These are phyloP conservation scores for Phytophthora hybrid DNA, from an alignment of 352 stramenopile genomes.

Conservation along the genomic window DNA sequence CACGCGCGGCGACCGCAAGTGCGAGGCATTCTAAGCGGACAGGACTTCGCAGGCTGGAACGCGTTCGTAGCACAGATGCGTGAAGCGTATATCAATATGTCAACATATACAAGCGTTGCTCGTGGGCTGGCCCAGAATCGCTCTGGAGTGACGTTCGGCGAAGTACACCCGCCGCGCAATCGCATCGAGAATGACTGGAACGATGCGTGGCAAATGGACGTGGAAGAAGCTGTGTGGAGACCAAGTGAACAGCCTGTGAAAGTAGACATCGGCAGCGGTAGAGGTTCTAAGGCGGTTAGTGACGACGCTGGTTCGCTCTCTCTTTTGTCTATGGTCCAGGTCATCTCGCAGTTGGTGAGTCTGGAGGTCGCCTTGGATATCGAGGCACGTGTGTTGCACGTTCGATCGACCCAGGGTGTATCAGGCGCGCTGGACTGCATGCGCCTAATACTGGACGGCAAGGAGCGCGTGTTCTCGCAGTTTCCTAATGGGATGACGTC, in stretches of 20 bases:
- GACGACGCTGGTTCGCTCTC: constrained; percentile 25
- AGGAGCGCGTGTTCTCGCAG: constrained; percentile 58
- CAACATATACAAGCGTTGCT: not conserved
- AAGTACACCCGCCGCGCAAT: constrained; percentile 12
- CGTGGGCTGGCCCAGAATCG: not conserved
- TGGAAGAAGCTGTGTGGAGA: constrained; percentile 54
- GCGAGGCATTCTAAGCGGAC: constrained; percentile 48
- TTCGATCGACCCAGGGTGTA: constrained; percentile 39
- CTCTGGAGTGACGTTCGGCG: not conserved
- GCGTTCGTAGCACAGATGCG: constrained; percentile 60
- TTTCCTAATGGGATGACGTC: constrained; percentile 55
- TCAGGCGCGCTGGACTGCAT: constrained; percentile 32
- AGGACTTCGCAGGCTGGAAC: constrained; percentile 52
- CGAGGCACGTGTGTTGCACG: constrained; percentile 36
- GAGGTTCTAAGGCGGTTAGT: not conserved
- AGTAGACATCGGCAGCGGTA: not conserved
- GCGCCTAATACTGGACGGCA: constrained; percentile 57
- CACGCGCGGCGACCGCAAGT: constrained; percentile 44
- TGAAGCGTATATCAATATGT: constrained; percentile 46
- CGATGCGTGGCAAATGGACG: constrained; percentile 52
- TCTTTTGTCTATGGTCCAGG: constrained; percentile 46
- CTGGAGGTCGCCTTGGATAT: constrained; percentile 48
- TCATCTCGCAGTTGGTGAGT: constrained; percentile 47
- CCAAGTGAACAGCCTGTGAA: constrained; percentile 5
- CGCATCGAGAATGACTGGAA: constrained; percentile 51